These are phyloP conservation scores for Hypholoma sublateritium DNA, from an alignment of 768 basidiomycete genomes.

Conservation along the genomic window DNA sequence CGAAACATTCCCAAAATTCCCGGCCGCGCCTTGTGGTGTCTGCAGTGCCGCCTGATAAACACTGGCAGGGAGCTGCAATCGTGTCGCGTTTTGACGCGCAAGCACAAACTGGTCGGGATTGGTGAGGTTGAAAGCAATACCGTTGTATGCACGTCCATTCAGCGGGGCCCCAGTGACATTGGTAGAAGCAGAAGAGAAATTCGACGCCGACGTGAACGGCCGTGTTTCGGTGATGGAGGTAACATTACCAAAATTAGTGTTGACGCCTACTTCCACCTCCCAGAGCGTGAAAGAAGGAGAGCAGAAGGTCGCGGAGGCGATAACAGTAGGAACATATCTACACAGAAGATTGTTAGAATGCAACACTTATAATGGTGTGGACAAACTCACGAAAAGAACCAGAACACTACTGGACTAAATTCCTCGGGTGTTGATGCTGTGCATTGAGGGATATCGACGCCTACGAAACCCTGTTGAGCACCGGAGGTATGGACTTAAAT, in stretches of 20 bases:
- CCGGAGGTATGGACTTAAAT: background rate
- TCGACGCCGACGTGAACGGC: slow-evolving; percentile 15
- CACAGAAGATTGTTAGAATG: background rate
- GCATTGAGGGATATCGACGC: slow-evolving; percentile 30
- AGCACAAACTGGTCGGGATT: slow-evolving; percentile 40
- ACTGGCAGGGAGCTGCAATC: slow-evolving; percentile 49
- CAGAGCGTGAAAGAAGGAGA: slow-evolving; percentile 41
- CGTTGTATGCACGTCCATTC: slow-evolving; percentile 51
- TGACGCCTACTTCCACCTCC: slow-evolving; percentile 44
- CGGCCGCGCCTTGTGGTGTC: slow-evolving; percentile 35
- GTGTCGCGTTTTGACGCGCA: slow-evolving; percentile 41
- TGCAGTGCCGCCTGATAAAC: slow-evolving; percentile 46
- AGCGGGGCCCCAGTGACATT: slow-evolving; percentile 47
- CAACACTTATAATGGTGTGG: background rate
- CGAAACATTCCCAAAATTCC: slow-evolving; percentile 33
- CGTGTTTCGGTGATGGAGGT: slow-evolving; percentile 33
- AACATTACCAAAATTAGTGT: slow-evolving; percentile 41
- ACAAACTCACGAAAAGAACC: slow-evolving; percentile 47
- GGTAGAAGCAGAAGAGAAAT: slow-evolving; percentile 38
- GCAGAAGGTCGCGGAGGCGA: slow-evolving; percentile 48
- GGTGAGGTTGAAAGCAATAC: slow-evolving; percentile 46
- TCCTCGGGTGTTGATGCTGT: slow-evolving; percentile 24
- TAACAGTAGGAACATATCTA: slow-evolving; percentile 35
- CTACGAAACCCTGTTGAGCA: slow-evolving; percentile 15
- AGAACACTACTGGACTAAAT: slow-evolving; percentile 53